Percentiles rank a stretch among this genome's conserved stretches.
phyloP scores from a whole-genome alignment of 306 rosid genomes.

The Betula pendula region DNA sequence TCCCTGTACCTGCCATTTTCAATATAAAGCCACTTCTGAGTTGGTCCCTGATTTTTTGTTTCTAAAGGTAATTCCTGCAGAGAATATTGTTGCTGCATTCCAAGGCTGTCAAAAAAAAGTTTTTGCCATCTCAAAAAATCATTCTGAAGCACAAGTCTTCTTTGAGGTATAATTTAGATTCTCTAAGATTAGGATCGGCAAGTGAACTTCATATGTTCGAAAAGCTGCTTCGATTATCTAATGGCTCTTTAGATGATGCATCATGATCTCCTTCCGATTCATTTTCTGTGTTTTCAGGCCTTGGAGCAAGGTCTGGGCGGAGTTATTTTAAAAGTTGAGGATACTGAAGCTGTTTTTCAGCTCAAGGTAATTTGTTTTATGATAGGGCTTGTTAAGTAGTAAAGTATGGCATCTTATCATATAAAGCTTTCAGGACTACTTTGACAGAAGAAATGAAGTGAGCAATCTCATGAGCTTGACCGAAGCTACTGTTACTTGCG shows the following conservation, averaged over 20 bases:
- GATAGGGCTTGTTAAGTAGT: conserved; percentile 23
- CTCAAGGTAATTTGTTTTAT: conserved; percentile 62
- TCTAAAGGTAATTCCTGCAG: conserved; percentile 79
- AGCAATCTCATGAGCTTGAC: conserved; percentile 65
- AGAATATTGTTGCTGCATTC: conserved; percentile 85
- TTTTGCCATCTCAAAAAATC: conserved; percentile 58
- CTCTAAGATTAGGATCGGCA: not conserved
- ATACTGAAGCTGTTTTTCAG: conserved; percentile 66
- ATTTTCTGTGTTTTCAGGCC: conserved; percentile 54
- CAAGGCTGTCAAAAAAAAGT: conserved; percentile 71
- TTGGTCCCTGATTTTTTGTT: conserved; percentile 23
- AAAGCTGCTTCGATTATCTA: not conserved
- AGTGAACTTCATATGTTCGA: not conserved
- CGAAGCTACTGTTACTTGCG: conserved; percentile 63
- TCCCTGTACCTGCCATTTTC: conserved; percentile 2
- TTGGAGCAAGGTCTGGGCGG: conserved; percentile 91
- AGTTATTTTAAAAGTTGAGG: conserved; percentile 74
- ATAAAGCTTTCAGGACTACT: conserved; percentile 67
- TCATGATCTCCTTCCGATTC: not conserved
- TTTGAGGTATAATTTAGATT: conserved; percentile 60
- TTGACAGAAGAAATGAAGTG: conserved; percentile 73
- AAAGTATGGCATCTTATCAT: conserved; percentile 41
- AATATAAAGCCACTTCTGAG: conserved; percentile 6
- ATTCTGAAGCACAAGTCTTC: conserved; percentile 69
- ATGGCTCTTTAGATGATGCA: not conserved